Evolutionary conservation across 805 yeast genomes (phyloP).

Genomic region (Spencermartinsiella europaea): DNA sequence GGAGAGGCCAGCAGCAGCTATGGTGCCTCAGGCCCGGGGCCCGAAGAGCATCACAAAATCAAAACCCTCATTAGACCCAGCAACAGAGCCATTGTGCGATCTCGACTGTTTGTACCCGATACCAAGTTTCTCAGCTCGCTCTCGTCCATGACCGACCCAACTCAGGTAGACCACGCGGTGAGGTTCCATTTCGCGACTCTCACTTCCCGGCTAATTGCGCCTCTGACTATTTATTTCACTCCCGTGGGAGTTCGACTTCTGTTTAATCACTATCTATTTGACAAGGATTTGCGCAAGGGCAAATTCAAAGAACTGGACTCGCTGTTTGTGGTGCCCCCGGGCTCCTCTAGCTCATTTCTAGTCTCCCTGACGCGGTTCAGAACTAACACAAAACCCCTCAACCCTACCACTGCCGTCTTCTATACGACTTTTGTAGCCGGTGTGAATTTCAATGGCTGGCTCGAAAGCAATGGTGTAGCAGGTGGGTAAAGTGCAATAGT

Average conservation of each 20-base stretch:
- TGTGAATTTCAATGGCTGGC: slow-evolving; percentile 29
- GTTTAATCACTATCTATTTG: slow-evolving; percentile 9
- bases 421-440: slow-evolving; percentile 13
- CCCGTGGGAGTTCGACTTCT: not conserved
- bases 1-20: not conserved
- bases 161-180: slow-evolving; percentile 11
- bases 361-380: not conserved
- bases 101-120: slow-evolving; percentile 14
- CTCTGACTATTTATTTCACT: slow-evolving; percentile 15
- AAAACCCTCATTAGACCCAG: slow-evolving; percentile 5
- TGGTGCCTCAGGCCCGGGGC: not conserved
- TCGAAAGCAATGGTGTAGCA: slow-evolving; percentile 20
- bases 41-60: slow-evolving; percentile 6
- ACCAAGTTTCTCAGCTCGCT: slow-evolving; percentile 7
- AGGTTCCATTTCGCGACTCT: slow-evolving; percentile 20
- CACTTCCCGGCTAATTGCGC: slow-evolving; percentile 19
- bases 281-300: not conserved
- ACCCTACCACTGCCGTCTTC: slow-evolving; percentile 5
- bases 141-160: not conserved
- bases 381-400: not conserved
- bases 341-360: not conserved
- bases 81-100: slow-evolving; percentile 4
- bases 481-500: too few relatives aligned
- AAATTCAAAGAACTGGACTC: not conserved
- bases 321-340: not conserved